Evolutionary conservation across 1,139 yeast species (phyloP), one percentile per base, ranked within the genome.

Genomic region (Suhomyces yuchorum): DNA sequence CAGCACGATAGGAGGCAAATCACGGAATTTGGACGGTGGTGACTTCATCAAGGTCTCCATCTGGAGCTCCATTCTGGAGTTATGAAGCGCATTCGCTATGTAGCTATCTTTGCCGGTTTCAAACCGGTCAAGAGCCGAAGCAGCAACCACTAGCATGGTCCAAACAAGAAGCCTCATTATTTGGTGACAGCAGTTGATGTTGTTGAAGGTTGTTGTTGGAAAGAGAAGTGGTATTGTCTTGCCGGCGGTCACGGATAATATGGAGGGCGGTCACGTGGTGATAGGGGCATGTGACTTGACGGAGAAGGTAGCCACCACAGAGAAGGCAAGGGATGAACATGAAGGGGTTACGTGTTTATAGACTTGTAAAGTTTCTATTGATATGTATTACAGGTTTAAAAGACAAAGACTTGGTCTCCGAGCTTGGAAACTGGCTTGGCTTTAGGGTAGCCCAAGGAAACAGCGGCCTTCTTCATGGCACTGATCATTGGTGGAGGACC

Each of bases 401-500:
- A 91, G 26, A 87, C 87, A 71, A 93, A 93, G 30, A 92, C 88
- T 71, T 91, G 96, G 71, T 95, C 98, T 49, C 91, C 96, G 62
- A 89, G 80, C 73, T 91, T 91, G 45, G 96, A 86, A 33, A 92
- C 91, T 4, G 97, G 95, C 70, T 84, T 87, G 50, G 97, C 92
- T 80, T 90, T 91, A 47, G 81, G 80, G 70, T 73, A 95, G 18
- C 97, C 98, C 58, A 92, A 78, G 19, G 76, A 73, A 44, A 78
- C 79, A 34, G 96, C 91, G 45, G 87, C 88, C 75, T 86, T 91
- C 77, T 91, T 92, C 63, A 85, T 77, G 48, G 88, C 84, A 44
- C 85, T 76, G 44, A 83, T 82, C 93, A 89, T 85, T 48, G 89
- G 89, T 52, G 97, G 97, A 50, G 99, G 99, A 26, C 99, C 97